Evolutionary conservation across 164 flowering plant species (phyloP), one percentile per base, ranked within the genome.

Genomic region (Stephania yunnanensis): DNA sequence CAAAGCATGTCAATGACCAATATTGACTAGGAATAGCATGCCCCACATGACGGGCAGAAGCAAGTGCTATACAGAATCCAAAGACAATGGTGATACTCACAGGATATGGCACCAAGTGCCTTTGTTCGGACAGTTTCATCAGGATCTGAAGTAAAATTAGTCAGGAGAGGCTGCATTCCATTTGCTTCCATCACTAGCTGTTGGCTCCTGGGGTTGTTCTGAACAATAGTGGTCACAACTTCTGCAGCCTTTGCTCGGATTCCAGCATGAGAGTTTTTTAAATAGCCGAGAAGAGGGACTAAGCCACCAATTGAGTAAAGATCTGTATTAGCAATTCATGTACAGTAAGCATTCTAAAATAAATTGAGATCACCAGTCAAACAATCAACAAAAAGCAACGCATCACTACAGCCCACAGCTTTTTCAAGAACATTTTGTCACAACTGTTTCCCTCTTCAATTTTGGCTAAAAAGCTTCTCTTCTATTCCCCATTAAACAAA

Each of bases 161-260:
- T 69, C 19, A 95, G 82, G 12, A 93, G 90, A 68, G 89, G 86
- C 72, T 91, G 97, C 12, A 95, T 77, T 22, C 99, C 99, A 85
- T 93, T 95, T 46, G 96, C 95, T 81, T 93, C 99, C 98, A 95
- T 95, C 10, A 95, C 99, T 71, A 95, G 79, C 76, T 95, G 94
- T 75, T 93, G 99, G 80, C 98, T 91, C 76, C 68, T 83, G 1
- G 97, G 98, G 72, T 95, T 95, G 84, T 95, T 95, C 82, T 95
- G 99, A 72, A 93, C 99, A 53, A 95, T 86, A 15, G 98, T 95
- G 68, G 90, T 88, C 7, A 95, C 90, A 70, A 95, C 98, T 22
- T 93, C 99, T 15, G 98, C 97, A 74, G 96, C 95, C 82, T 93
- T 95, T 55, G 98, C 97, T 81, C 96, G 89, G 63, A 93, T 86